Evolutionary conservation across 1,284 basidiomycete genomes (phyloP).

Genomic region (Ceratobasidium papillatum): DNA sequence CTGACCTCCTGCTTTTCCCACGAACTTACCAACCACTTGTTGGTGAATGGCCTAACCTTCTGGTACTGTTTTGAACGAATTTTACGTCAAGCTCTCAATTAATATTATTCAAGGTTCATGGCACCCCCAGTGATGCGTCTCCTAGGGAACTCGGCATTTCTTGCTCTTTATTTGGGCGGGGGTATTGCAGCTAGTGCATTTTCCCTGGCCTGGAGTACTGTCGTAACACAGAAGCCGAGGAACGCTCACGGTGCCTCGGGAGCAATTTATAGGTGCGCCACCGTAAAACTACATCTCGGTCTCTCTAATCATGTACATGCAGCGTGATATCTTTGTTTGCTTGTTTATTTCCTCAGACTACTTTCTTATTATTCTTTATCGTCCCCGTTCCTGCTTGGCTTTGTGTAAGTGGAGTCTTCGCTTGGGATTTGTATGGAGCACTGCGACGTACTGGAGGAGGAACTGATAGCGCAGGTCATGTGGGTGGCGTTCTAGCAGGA

Average conservation of each 20-base stretch:
- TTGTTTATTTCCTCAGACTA: slow-evolving; percentile 43
- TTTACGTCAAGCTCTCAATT: not conserved
- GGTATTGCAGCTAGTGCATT: slow-evolving; percentile 43
- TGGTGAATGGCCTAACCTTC: slow-evolving; percentile 44
- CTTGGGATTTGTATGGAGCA: slow-evolving; percentile 42
- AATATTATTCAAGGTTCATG: slow-evolving; percentile 27
- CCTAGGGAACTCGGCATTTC: slow-evolving; percentile 44
- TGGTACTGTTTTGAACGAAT: slow-evolving; percentile 31
- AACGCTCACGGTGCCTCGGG: slow-evolving; percentile 44
- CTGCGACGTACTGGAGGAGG: slow-evolving; percentile 36
- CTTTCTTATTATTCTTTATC: slow-evolving; percentile 44
- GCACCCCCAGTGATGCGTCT: slow-evolving; percentile 38
- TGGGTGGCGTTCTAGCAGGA: slow-evolving; percentile 44
- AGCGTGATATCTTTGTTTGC: slow-evolving; percentile 44
- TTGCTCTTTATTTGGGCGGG: slow-evolving; percentile 45
- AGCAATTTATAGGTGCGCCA: slow-evolving; percentile 28
- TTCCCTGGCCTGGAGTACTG: slow-evolving; percentile 41
- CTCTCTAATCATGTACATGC: not conserved
- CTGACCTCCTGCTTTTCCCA: slow-evolving; percentile 45
- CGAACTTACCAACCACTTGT: slow-evolving; percentile 38
- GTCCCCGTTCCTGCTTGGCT: slow-evolving; percentile 46
- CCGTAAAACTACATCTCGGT: not conserved
- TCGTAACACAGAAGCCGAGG: slow-evolving; percentile 10
- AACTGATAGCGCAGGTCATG: slow-evolving; percentile 44
- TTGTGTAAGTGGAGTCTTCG: slow-evolving; percentile 43